Evolutionary conservation across 2,329 filamentous ascomycete genomes (phyloP).

Genomic region (Colletotrichum shisoi): DNA sequence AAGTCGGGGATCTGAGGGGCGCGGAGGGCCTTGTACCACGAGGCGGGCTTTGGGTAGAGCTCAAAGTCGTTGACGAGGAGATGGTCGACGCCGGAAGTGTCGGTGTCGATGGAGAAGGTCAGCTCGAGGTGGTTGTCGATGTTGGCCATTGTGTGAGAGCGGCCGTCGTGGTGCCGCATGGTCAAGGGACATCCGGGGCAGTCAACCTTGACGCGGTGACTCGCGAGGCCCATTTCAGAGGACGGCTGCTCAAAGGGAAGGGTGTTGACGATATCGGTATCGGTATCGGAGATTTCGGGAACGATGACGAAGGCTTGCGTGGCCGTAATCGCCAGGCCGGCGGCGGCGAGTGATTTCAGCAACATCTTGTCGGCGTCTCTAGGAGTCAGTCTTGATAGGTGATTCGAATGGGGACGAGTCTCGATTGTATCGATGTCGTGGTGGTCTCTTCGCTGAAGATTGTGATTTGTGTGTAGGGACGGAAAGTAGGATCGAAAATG

Average conservation of each 20-base stretch:
- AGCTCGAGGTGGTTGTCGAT: conserved; percentile 57
- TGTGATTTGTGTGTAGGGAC: neutral
- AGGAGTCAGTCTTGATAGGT: neutral
- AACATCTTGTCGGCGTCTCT: conserved; percentile 44
- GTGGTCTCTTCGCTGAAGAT: neutral
- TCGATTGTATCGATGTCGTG: neutral
- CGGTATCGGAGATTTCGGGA: conserved; percentile 56
- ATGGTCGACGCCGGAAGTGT: conserved; percentile 51
- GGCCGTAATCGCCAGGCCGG: conserved; percentile 47
- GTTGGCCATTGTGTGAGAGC: conserved; percentile 41
- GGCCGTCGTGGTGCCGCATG: conserved; percentile 43
- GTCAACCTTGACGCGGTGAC: conserved; percentile 57
- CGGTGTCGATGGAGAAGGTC: conserved; percentile 61
- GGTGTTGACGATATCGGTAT: conserved; percentile 54
- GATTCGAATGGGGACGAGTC: neutral
- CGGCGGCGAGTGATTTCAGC: conserved; percentile 47
- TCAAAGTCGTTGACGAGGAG: conserved; percentile 68
- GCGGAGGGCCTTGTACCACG: conserved; percentile 54
- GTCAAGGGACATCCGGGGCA: conserved; percentile 63
- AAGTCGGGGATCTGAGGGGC: conserved; percentile 56
- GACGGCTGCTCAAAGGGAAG: conserved; percentile 46
- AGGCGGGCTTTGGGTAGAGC: conserved; percentile 64
- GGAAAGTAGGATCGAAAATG: neutral
- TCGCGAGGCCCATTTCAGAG: conserved; percentile 45
- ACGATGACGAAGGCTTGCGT: conserved; percentile 62